Percentiles rank a stretch among this genome's conserved stretches.
phyloP scores from a whole-genome alignment of 2,329 filamentous ascomycete genomes.

The Tolypocladium ovalisporum region DNA sequence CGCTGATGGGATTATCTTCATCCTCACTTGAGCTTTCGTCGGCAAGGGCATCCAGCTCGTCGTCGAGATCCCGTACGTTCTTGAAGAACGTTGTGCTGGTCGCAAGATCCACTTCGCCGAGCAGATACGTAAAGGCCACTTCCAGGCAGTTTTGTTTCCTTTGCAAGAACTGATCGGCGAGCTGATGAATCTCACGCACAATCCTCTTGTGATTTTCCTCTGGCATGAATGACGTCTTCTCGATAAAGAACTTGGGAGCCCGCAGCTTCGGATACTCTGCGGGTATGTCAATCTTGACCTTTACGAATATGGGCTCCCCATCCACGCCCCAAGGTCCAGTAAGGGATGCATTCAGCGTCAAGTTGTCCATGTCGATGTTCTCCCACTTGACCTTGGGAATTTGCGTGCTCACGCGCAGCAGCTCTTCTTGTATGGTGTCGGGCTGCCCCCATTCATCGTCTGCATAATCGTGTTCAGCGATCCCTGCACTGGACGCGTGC shows the following conservation, averaged over 20 bases:
- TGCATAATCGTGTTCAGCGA: constrained; percentile 39
- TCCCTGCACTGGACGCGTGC: constrained; percentile 37
- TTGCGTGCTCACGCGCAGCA: constrained; percentile 49
- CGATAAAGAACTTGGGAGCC: constrained; percentile 47
- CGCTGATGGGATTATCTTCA: constrained; percentile 41
- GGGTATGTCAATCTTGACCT: constrained; percentile 50
- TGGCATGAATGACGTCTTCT: constrained; percentile 52
- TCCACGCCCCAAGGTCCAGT: constrained; percentile 53
- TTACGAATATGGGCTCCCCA: constrained; percentile 47
- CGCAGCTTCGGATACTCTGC: constrained; percentile 45
- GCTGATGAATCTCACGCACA: constrained; percentile 43
- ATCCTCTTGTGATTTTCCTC: constrained; percentile 40
- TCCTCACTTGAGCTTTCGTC: constrained; percentile 83
- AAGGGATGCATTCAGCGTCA: constrained; percentile 48
- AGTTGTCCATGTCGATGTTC: constrained; percentile 50
- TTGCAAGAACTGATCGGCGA: constrained; percentile 43
- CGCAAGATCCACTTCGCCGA: constrained; percentile 52
- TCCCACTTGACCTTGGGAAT: constrained; percentile 56
- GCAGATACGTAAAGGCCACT: constrained; percentile 49
- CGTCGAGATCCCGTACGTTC: constrained; percentile 52
- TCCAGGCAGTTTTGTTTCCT: constrained; percentile 52
- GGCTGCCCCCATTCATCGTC: constrained; percentile 49
- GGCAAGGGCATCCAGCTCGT: constrained; percentile 42
- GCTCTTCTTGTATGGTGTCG: constrained; percentile 54
- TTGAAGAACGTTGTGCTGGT: constrained; percentile 51